These are phyloP conservation scores for Amaranthus palmeri DNA, from an alignment of 148 eudicot genomes.

Conservation along the genomic window DNA sequence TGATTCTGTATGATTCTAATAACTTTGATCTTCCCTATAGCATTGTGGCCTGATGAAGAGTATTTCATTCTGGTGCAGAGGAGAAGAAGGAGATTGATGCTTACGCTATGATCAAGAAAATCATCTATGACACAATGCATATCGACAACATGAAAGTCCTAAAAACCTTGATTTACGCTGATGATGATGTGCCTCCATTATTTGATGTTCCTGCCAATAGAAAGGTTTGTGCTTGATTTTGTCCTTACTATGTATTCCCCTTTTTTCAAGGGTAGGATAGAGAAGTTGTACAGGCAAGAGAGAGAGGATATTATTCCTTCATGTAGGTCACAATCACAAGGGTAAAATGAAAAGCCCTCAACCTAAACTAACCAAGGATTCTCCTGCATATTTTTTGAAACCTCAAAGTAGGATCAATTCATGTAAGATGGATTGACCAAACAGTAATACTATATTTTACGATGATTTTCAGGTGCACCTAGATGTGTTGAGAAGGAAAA, in stretches of 20 bases:
- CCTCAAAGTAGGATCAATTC: no score
- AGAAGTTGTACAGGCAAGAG: no score
- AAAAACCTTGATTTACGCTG: slow-evolving; percentile 33
- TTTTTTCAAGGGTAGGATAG: no score
- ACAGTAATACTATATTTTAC: neutral
- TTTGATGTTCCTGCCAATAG: slow-evolving; percentile 41
- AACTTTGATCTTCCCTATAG: no score
- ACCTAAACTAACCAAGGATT: no score
- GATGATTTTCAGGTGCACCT: slow-evolving; percentile 33
- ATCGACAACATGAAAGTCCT: slow-evolving; percentile 64
- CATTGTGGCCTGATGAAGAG: neutral
- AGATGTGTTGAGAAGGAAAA: slow-evolving; percentile 49
- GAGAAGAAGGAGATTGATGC: slow-evolving; percentile 40
- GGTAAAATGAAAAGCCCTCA: no score
- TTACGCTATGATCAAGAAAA: slow-evolving; percentile 26
- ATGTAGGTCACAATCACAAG: no score
- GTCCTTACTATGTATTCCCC: neutral
- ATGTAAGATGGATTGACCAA: neutral
- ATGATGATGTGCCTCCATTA: slow-evolving; percentile 47
- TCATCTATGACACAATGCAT: slow-evolving; percentile 39
- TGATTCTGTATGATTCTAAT: neutral
- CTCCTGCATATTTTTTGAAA: no score
- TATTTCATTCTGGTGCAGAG: slow-evolving; percentile 28
- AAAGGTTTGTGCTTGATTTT: slow-evolving; percentile 28
- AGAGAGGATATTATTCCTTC: no score